Conservation (phyloP, 1,284 basidiomycete species). For the Sutorius eximius region DNA sequence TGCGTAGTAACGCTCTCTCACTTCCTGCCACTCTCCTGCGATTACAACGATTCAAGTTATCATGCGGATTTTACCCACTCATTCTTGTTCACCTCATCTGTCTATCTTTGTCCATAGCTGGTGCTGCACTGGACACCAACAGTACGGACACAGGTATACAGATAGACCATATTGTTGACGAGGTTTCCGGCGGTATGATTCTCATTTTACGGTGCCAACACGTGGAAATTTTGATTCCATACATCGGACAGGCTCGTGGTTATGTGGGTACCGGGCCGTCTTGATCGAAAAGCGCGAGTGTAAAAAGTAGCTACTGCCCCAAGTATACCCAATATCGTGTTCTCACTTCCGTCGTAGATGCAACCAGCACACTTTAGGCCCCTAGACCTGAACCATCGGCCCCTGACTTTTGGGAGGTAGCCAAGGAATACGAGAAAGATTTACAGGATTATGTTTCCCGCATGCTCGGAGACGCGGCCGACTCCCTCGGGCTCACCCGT, state of each 20-base stretch:
- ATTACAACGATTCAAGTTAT: neutral
- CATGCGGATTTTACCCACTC: slow-evolving; percentile 1
- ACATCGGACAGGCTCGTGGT: neutral
- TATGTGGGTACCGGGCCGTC: neutral
- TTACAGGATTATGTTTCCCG: neutral
- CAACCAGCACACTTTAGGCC: neutral
- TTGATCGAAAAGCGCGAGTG: neutral
- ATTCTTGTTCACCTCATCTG: neutral
- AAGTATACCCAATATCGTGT: no score
- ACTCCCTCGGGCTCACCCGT: neutral
- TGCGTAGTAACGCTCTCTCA: no score
- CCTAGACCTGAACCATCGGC: neutral
- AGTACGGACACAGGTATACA: neutral
- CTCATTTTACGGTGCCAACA: neutral
- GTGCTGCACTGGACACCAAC: neutral
- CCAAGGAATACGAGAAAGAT: neutral
- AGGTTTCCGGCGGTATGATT: neutral
- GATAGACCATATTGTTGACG: neutral
- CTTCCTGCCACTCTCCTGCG: no score
- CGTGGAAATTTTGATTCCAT: neutral
- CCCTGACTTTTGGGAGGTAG: slow-evolving; percentile 14
- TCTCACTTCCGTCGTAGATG: slow-evolving; percentile 5
- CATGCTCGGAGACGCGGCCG: neutral
- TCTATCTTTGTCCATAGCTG: neutral
- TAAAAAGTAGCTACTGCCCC: slow-evolving; percentile 1